phyloP scores from a whole-genome alignment of 768 basidiomycete genomes.

The Russula dissimulans region DNA sequence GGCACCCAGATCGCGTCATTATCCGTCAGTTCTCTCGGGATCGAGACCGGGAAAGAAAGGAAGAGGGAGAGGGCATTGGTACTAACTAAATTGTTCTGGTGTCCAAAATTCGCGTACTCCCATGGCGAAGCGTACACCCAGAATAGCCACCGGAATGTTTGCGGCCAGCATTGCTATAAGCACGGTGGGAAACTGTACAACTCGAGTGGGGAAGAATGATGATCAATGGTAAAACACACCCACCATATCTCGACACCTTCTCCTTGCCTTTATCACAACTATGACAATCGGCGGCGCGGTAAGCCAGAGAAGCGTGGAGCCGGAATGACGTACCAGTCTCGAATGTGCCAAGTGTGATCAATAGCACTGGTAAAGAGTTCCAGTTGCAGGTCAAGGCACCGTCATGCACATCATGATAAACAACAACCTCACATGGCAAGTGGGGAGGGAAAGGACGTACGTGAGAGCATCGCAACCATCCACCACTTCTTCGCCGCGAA shows the following conservation, averaged over 20 bases:
- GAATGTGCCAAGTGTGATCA: slow-evolving; percentile 69
- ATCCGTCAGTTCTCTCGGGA: background rate
- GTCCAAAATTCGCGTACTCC: slow-evolving; percentile 70
- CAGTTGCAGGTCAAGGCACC: no score
- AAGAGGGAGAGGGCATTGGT: slow-evolving; percentile 35
- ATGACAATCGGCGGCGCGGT: background rate
- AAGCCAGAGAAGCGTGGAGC: background rate
- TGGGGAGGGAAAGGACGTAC: slow-evolving; percentile 34
- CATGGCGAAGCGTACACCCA: slow-evolving; percentile 73
- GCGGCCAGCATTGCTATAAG: slow-evolving; percentile 63
- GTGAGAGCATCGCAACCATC: slow-evolving; percentile 63
- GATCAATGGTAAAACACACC: background rate
- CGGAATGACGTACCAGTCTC: slow-evolving; percentile 50
- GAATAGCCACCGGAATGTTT: slow-evolving; percentile 69
- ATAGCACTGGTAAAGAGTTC: slow-evolving; percentile 35
- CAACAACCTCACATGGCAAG: no score
- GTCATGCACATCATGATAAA: background rate
- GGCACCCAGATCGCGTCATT: background rate
- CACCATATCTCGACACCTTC: slow-evolving; percentile 69
- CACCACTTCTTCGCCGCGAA: slow-evolving; percentile 69
- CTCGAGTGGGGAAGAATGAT: background rate
- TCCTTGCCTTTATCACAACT: slow-evolving; percentile 75
- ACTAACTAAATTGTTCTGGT: slow-evolving; percentile 57
- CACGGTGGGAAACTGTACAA: slow-evolving; percentile 52
- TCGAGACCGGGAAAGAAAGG: background rate